Conservation (phyloP, 148 eudicot genomes). For the Selenicereus undatus region DNA sequence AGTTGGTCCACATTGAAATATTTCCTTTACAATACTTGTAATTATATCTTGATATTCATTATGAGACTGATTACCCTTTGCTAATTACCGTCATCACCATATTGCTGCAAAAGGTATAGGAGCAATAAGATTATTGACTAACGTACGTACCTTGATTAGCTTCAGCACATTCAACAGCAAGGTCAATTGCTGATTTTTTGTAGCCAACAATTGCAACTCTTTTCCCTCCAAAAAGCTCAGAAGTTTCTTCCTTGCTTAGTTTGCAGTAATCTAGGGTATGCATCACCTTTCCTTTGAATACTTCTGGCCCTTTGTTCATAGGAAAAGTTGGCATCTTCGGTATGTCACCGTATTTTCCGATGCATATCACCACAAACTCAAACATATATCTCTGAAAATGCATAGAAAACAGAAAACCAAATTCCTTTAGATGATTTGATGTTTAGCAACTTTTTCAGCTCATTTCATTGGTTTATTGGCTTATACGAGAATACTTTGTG, state of each 20-base stretch:
- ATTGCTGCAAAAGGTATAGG: neutral
- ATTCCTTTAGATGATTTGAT: neutral
- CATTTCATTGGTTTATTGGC: no score
- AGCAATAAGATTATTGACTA: neutral
- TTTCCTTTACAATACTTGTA: no score
- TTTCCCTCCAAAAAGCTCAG: conserved; percentile 54
- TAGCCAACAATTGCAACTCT: conserved; percentile 82
- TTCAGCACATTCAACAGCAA: conserved; percentile 88
- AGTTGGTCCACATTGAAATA: no score
- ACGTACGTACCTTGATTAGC: conserved; percentile 64
- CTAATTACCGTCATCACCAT: no score
- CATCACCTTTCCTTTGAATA: conserved; percentile 66
- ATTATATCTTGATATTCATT: no score
- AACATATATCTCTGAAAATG: conserved; percentile 60
- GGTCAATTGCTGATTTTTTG: conserved; percentile 93
- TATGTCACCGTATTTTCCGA: conserved; percentile 82
- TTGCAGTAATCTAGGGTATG: conserved; percentile 90
- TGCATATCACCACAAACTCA: conserved; percentile 79
- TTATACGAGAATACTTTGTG: no score
- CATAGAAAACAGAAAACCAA: neutral
- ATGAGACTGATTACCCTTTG: no score
- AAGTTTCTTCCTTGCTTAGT: conserved; percentile 49
- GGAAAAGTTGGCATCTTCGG: conserved; percentile 67
- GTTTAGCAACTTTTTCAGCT: neutral
- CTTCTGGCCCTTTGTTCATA: conserved; percentile 69